These are phyloP conservation scores for Solanum etuberosum DNA, from an alignment of 257 asterid genomes.

Conservation along the genomic window DNA sequence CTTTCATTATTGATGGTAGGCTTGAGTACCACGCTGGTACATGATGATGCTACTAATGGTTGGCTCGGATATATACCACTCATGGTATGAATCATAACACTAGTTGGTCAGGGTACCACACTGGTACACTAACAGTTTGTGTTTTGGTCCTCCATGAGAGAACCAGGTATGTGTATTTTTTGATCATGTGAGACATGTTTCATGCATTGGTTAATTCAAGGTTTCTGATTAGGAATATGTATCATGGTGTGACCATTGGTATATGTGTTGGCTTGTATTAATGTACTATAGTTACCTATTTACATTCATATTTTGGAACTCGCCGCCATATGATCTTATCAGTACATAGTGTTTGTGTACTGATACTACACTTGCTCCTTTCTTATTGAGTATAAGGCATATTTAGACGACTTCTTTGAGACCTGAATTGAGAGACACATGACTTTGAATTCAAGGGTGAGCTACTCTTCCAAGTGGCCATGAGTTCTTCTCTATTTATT, in stretches of 20 bases:
- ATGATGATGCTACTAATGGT: neutral
- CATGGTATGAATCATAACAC: neutral
- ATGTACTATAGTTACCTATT: too few relatives aligned
- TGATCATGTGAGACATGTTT: neutral
- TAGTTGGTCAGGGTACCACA: neutral
- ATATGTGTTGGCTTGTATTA: neutral
- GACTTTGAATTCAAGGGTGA: too few relatives aligned
- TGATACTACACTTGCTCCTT: too few relatives aligned
- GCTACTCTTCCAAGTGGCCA: too few relatives aligned
- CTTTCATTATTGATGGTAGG: neutral
- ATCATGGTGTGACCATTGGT: neutral
- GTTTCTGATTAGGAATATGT: neutral
- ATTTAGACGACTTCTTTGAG: too few relatives aligned
- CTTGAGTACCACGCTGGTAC: neutral
- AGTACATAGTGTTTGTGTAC: too few relatives aligned
- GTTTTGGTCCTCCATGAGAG: neutral
- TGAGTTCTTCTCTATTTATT: too few relatives aligned
- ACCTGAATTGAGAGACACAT: too few relatives aligned
- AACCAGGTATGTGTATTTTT: neutral
- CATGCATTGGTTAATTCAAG: neutral
- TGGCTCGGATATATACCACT: neutral
- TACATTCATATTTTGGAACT: neutral
- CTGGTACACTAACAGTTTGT: neutral
- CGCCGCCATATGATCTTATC: too few relatives aligned
- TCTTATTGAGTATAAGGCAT: too few relatives aligned